phyloP scores from a whole-genome alignment of 345 rosid genomes.

The Litchi chinensis region DNA sequence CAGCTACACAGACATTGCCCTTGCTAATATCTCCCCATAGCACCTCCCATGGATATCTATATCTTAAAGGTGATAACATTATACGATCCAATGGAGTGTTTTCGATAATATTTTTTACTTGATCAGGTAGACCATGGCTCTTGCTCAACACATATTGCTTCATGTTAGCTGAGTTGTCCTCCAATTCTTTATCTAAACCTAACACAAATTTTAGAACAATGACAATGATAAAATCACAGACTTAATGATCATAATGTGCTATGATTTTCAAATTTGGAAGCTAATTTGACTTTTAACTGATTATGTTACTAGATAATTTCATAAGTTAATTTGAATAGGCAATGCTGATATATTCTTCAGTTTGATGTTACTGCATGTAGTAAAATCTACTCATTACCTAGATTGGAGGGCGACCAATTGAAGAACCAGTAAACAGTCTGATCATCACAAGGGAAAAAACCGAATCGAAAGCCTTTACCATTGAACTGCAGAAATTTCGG shows the following conservation, averaged over 20 bases:
- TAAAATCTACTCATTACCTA: constrained; percentile 26
- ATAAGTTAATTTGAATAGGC: no score
- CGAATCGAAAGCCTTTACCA: constrained; percentile 41
- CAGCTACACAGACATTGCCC: constrained; percentile 65
- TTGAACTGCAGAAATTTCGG: constrained; percentile 24
- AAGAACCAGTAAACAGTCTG: constrained; percentile 37
- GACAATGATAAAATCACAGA: no score
- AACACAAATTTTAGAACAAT: neutral
- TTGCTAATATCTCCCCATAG: constrained; percentile 59
- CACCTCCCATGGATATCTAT: constrained; percentile 59
- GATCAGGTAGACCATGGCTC: constrained; percentile 37
- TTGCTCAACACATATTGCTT: constrained; percentile 50
- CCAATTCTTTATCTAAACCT: constrained; percentile 26
- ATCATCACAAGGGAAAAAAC: constrained; percentile 43
- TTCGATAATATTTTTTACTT: constrained; percentile 40
- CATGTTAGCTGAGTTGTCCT: constrained; percentile 34
- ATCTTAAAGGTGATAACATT: constrained; percentile 32
- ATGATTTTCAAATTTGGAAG: no score
- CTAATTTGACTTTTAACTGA: no score
- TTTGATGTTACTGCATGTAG: no score
- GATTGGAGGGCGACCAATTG: constrained; percentile 31
- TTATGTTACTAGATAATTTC: no score
- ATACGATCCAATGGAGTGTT: constrained; percentile 39
- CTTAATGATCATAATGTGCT: no score
- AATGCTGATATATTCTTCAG: no score